Conservation (phyloP, 345 rosid species). For the Isatis tinctoria region DNA sequence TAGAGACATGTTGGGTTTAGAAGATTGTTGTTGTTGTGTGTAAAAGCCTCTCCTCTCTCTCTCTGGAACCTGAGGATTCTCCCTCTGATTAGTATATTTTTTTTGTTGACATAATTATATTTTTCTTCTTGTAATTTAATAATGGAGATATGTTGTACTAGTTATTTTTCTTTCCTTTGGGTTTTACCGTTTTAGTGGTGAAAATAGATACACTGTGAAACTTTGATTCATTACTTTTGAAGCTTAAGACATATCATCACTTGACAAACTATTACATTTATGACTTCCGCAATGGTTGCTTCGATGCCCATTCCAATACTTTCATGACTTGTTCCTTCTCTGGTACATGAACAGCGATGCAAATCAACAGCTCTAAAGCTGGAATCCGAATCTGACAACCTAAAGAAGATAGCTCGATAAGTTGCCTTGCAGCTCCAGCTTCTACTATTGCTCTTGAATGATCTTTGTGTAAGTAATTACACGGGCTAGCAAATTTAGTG, state of each 20-base stretch:
- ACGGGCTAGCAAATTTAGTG: conserved; percentile 58
- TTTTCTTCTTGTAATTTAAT: conserved; percentile 11
- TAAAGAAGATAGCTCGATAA: conserved; percentile 68
- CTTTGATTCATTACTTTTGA: not conserved
- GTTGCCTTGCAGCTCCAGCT: conserved; percentile 66
- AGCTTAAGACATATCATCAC: not conserved
- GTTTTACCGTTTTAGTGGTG: not conserved
- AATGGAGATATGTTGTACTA: conserved; percentile 7
- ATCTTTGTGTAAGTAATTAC: conserved; percentile 69
- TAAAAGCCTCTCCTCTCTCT: conserved; percentile 13
- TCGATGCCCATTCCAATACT: conserved; percentile 36
- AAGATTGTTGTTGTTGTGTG: conserved; percentile 28
- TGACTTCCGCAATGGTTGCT: not conserved
- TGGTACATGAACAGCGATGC: conserved; percentile 62
- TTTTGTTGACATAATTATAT: conserved; percentile 18
- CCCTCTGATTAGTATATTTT: conserved; percentile 16
- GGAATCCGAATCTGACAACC: conserved; percentile 54
- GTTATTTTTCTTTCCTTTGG: not conserved
- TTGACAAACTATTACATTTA: not conserved
- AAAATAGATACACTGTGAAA: not conserved
- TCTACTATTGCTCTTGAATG: conserved; percentile 70
- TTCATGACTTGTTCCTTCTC: conserved; percentile 59
- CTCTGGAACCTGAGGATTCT: conserved; percentile 18
- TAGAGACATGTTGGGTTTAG: conserved; percentile 23
- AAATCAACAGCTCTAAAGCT: conserved; percentile 55